Evolutionary conservation across 805 yeast species (phyloP), one percentile per base, ranked within the genome.

Genomic region (Priceomyces haplophilus): DNA sequence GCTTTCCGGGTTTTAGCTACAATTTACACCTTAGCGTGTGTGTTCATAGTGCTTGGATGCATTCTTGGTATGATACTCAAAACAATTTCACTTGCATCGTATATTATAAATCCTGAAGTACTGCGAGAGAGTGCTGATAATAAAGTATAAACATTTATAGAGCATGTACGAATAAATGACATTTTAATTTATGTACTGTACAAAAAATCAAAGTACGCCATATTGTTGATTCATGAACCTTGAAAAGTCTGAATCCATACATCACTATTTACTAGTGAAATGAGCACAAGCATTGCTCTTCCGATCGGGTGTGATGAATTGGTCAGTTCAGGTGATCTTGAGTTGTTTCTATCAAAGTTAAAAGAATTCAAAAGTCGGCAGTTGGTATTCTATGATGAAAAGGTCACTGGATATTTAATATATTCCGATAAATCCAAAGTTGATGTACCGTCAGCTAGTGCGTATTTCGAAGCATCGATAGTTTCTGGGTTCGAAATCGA

Each of bases 1-100:
- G 79, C 85, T 0, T 85, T 87, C 61, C 72, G 78, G 48, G 81
- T 83, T 7, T 49, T 86, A 19, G 77, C 83, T 11, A 70, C 82
- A 4, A 73, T 86, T 3, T 85, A 84, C 54, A 81, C 82, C 0
- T 70, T 68, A 11, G 55, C 72, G 2, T 74, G 82, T 38, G 64
- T 83, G 8, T 12, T 75, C 0, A 64, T 80, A 8, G 62, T 69
- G 7, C 40, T 58, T 13, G 63, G 65, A 6, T 69, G 75, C 44
- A 45, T 61, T 8, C 4, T 51, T 18, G 75, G 73, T 0, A 56
- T 55, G 5, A 31, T 56, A 7, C 59, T 58, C 45, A 46, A 31
- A 23, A 12, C 16, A 19, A 8, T 19, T 12, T 21, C 25, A 17
- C 15, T 34, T 16, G 23, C 24, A 34, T 18, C 11, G 11, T 34